These are phyloP conservation scores for Talaromyces sp. DNA, from an alignment of 2,329 filamentous ascomycete species.

Conservation along the genomic window DNA sequence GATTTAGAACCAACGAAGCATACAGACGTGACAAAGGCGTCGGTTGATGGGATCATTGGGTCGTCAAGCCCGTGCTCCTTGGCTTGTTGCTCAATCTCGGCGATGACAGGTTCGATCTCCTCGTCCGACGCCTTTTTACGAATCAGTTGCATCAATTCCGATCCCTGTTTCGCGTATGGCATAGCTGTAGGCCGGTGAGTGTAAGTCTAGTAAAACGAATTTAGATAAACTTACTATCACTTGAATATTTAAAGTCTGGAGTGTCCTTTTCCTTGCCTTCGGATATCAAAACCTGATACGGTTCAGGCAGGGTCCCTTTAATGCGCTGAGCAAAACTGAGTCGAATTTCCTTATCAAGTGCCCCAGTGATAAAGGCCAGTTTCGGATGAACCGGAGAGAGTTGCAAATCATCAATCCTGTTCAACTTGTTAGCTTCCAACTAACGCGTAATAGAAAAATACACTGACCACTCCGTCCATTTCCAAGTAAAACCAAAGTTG, in stretches of 20 bases:
- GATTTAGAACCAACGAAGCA: constrained; percentile 94
- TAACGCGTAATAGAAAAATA: too few relatives aligned
- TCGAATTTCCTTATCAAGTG: constrained; percentile 93
- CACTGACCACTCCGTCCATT: constrained; percentile 87
- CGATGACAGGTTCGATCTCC: constrained; percentile 76
- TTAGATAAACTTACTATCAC: constrained; percentile 55
- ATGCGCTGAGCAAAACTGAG: constrained; percentile 95
- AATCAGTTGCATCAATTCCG: constrained; percentile 71
- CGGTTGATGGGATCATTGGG: constrained; percentile 77
- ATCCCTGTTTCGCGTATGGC: constrained; percentile 79
- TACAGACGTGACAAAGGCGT: constrained; percentile 89
- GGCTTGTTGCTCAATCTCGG: constrained; percentile 75
- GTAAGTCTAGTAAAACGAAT: not conserved
- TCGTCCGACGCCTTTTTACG: constrained; percentile 80
- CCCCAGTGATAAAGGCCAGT: constrained; percentile 88
- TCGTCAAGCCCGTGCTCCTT: constrained; percentile 63
- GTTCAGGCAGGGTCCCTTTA: constrained; percentile 81
- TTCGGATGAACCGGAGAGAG: constrained; percentile 73
- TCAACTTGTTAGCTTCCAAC: not conserved
- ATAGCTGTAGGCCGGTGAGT: constrained; percentile 49
- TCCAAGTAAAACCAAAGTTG: constrained; percentile 99
- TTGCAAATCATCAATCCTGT: constrained; percentile 70
- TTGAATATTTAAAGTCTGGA: constrained; percentile 88
- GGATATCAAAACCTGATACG: constrained; percentile 74
- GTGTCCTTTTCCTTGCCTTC: constrained; percentile 89